A percentile compares a stretch with the other conserved stretches of the same genome.
phyloP scores from a whole-genome alignment of 2,329 filamentous ascomycete species.

The Pestalotiopsis sp. region DNA sequence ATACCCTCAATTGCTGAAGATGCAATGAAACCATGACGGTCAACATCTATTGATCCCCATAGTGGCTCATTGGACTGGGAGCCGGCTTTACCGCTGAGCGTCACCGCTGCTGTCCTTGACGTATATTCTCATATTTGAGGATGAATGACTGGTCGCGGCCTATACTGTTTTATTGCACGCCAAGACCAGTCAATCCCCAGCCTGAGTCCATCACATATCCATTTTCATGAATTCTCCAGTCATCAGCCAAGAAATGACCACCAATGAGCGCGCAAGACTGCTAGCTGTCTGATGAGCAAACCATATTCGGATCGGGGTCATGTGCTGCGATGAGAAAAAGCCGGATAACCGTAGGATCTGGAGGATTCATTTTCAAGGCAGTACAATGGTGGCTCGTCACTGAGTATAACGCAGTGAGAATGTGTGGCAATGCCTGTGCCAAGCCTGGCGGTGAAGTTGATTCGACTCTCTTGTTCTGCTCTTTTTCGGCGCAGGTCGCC shows the following conservation, averaged over 20 bases:
- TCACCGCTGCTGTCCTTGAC: neutral
- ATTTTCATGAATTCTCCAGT: neutral
- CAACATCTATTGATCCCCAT: neutral
- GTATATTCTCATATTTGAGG: neutral
- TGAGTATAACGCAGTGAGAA: neutral
- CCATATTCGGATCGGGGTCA: neutral
- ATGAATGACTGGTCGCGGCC: neutral
- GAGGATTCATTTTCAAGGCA: neutral
- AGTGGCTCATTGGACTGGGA: neutral
- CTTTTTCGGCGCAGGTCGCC: neutral
- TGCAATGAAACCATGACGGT: neutral
- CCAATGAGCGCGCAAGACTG: no score
- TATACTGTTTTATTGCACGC: neutral
- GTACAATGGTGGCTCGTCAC: neutral
- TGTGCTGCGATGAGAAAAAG: neutral
- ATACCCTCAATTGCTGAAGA: neutral
- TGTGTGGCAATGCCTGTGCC: constrained; percentile 8
- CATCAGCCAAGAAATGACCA: neutral
- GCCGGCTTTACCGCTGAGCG: constrained; percentile 1
- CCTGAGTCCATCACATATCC: neutral
- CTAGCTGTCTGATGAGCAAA: neutral
- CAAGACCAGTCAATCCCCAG: neutral
- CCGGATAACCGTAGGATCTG: constrained; percentile 7
- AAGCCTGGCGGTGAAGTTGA: constrained; percentile 12
- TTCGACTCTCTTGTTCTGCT: neutral